These are phyloP conservation scores for Paecilomyces fulvus DNA, from an alignment of 2,329 filamentous ascomycete genomes.

Conservation along the genomic window DNA sequence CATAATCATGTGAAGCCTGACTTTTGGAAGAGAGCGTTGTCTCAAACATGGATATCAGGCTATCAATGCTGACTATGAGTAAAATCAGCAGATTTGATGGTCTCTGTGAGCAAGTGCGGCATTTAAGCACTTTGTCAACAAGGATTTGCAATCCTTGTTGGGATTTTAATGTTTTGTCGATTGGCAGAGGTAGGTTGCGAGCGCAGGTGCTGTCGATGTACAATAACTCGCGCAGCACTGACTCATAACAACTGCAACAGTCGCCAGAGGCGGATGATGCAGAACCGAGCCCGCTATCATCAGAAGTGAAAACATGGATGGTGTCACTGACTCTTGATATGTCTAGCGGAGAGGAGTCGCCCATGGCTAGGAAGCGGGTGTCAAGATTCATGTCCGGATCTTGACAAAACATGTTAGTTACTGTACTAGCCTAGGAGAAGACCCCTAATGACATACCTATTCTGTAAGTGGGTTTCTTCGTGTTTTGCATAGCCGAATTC, in stretches of 20 bases:
- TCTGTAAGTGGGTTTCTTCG: too few relatives aligned
- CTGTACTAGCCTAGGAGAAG: too few relatives aligned
- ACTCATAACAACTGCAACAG: neutral
- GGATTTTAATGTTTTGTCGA: conserved; percentile 18
- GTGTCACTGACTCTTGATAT: neutral
- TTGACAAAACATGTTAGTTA: too few relatives aligned
- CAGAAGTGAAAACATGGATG: neutral
- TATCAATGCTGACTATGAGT: conserved; percentile 22
- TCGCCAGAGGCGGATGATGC: neutral
- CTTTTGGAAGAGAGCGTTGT: neutral
- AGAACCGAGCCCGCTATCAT: neutral
- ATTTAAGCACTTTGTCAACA: conserved; percentile 21
- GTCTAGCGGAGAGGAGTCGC: neutral
- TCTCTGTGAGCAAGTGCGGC: conserved; percentile 16
- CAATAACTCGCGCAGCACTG: neutral
- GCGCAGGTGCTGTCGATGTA: conserved; percentile 1
- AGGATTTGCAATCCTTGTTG: conserved; percentile 20
- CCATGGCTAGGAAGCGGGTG: neutral
- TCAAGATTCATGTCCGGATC: neutral
- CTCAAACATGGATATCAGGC: conserved; percentile 18
- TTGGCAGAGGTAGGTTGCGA: conserved; percentile 10
- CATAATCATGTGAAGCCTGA: neutral
- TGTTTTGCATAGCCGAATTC: too few relatives aligned
- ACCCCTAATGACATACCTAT: too few relatives aligned
- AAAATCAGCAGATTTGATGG: conserved; percentile 21